Evolutionary conservation across 495 filamentous ascomycete species (phyloP).

Genomic region (Penicilliopsis zonata): DNA sequence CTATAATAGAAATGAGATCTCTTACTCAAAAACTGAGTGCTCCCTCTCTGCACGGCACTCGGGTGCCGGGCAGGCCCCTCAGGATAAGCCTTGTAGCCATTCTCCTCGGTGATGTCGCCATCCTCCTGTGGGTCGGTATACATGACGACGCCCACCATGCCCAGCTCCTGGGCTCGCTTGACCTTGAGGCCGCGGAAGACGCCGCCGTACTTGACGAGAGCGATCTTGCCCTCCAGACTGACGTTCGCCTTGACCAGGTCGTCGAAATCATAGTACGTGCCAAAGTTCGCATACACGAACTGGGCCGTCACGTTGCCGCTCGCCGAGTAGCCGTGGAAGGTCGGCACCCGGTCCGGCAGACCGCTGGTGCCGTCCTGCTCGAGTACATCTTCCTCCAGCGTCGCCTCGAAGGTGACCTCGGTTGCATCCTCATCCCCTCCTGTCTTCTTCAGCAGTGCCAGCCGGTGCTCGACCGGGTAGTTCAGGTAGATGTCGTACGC

Average conservation of each 20-base stretch:
- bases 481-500: constrained; percentile 87
- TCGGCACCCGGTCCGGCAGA: constrained; percentile 65
- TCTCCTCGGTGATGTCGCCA: constrained; percentile 64
- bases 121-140: constrained; percentile 90
- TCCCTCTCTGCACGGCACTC: constrained; percentile 87
- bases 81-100: constrained; percentile 73
- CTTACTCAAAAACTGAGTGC: constrained; percentile 67
- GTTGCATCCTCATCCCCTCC: constrained; percentile 7
- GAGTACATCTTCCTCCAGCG: constrained; percentile 75
- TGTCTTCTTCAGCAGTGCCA: constrained; percentile 59
- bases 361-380: constrained; percentile 70
- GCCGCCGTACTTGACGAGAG: constrained; percentile 72
- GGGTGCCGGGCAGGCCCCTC: constrained; percentile 79
- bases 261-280: constrained; percentile 73
- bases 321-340: constrained; percentile 92
- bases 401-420: constrained; percentile 64
- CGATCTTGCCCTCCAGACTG: constrained; percentile 71
- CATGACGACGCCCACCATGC: constrained; percentile 76
- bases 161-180: constrained; percentile 83
- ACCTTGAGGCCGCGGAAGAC: constrained; percentile 89
- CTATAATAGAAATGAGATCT: constrained; percentile 5
- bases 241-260: constrained; percentile 69
- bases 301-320: constrained; percentile 79
- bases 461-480: constrained; percentile 67
- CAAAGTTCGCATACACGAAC: constrained; percentile 83